Conservation (phyloP, 2,329 filamentous ascomycete species). For the Coniochaeta sp. region DNA sequence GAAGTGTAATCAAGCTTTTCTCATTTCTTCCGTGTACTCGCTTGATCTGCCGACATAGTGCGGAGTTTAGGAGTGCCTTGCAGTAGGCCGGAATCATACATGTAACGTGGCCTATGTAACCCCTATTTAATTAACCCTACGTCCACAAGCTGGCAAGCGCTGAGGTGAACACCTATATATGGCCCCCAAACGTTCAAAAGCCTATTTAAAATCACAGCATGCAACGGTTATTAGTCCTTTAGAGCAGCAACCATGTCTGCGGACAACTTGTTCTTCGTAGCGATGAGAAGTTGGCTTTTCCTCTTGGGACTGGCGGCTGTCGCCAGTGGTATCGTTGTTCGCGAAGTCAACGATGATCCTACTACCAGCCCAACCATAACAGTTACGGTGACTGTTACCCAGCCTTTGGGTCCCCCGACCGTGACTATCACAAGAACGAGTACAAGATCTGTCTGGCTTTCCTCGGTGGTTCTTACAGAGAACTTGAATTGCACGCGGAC, state of each 20-base stretch:
- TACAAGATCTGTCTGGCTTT: constrained; percentile 8
- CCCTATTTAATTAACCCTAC: neutral
- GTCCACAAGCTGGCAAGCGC: neutral
- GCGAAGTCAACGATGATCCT: neutral
- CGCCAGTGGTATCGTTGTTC: neutral
- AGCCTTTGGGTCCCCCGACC: neutral
- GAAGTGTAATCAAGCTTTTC: constrained; percentile 1
- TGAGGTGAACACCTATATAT: neutral
- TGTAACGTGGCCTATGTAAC: neutral
- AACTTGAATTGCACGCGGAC: constrained; percentile 11
- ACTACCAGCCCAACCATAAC: neutral
- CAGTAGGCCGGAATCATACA: neutral
- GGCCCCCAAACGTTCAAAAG: neutral
- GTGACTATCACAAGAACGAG: constrained; percentile 9
- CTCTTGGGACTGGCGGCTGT: neutral
- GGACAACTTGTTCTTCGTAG: neutral
- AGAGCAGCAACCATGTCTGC: neutral
- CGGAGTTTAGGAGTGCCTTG: neutral
- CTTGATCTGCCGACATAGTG: neutral
- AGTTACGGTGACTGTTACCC: neutral
- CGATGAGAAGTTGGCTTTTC: neutral
- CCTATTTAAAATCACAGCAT: neutral
- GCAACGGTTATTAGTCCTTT: neutral
- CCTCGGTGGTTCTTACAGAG: constrained; percentile 5
- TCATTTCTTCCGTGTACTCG: neutral